Evolutionary conservation across 768 basidiomycete species (phyloP), one percentile per base, ranked within the genome.

Genomic region (Suillus lakei): DNA sequence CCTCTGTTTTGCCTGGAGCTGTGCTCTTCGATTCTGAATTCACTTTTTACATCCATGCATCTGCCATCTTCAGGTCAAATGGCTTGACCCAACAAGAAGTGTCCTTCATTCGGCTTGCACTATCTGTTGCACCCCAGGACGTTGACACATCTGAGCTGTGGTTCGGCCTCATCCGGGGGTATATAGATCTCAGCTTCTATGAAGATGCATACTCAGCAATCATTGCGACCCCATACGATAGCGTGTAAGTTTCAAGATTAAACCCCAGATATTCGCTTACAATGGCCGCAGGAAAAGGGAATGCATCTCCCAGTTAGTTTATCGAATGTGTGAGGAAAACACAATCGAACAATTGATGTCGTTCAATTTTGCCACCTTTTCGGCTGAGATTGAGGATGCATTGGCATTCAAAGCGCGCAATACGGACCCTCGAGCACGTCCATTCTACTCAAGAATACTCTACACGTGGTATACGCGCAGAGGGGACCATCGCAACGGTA

Each of bases 381-480:
- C 89, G 50, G 88, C 90, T 61, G 95, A 97, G 73, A 92, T 99
- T 23, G 96, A 98, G 80, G 88, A 86, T 50, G 88, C 91, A 18
- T 82, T 99, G 48, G 86, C 91, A 23, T 98, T 96, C 82, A 97
- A 98, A 76, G 93, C 95, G 8, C 87, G 96, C 66, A 97, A 98
- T 75, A 90, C 91, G 21, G 94, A 99, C 79, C 95, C 97, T 58
- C 87, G 93, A 51, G 79, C 89, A 44, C 86, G 84, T 43, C 96
- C 96, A 0, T 90, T 88, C 73, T 99, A 97, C 80, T 90, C 95
- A 41, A 87, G 88, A 71, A 93, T 99, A 62, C 79, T 99, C n/a
- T 97, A 98, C 78, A 90, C 94, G 55, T 99, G 95, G 95, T 91
- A 95, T 75, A 86, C 91, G 70, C 84, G 86, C 63, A 84, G 93